Evolutionary conservation across 371 early-diverging fungal species (phyloP).

Genomic region (Umbelopsis sp.): DNA sequence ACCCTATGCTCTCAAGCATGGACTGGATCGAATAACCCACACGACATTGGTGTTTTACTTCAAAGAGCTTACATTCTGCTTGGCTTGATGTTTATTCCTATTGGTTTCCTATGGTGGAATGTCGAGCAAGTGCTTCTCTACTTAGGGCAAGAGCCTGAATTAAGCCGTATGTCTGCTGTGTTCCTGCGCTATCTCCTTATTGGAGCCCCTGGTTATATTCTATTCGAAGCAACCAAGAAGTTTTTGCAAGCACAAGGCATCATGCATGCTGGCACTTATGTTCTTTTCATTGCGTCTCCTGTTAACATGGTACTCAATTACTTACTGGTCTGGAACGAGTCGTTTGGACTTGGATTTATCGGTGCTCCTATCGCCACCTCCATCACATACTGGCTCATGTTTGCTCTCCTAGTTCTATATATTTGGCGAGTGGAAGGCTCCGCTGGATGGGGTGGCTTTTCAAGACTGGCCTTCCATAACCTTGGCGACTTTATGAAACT

Average conservation of each 20-base stretch:
- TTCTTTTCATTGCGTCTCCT: conserved; percentile 66
- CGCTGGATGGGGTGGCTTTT: conserved; percentile 80
- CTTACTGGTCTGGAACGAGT: conserved; percentile 63
- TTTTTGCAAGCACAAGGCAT: conserved; percentile 75
- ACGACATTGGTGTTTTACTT: conserved; percentile 67
- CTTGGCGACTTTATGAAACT: conserved; percentile 59
- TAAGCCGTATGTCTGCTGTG: conserved; percentile 49
- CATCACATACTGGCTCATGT: conserved; percentile 67
- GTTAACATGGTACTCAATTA: conserved; percentile 70
- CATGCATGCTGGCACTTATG: conserved; percentile 70
- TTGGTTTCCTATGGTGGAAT: conserved; percentile 66
- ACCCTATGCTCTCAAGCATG: conserved; percentile 79
- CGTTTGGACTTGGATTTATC: conserved; percentile 65
- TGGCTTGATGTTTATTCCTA: conserved; percentile 54
- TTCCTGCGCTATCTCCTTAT: conserved; percentile 64
- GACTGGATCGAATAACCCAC: conserved; percentile 64
- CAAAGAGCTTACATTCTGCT: conserved; percentile 71
- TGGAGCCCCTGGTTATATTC: conserved; percentile 67
- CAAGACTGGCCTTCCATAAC: conserved; percentile 55
- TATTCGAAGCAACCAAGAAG: conserved; percentile 72
- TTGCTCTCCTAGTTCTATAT: conserved; percentile 58
- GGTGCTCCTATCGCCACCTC: conserved; percentile 83
- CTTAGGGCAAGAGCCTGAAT: conserved; percentile 60
- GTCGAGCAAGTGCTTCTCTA: conserved; percentile 38
- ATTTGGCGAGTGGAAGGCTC: conserved; percentile 61